phyloP scores from a whole-genome alignment of 805 yeast species.

The Grigorovia transvaalensis region DNA sequence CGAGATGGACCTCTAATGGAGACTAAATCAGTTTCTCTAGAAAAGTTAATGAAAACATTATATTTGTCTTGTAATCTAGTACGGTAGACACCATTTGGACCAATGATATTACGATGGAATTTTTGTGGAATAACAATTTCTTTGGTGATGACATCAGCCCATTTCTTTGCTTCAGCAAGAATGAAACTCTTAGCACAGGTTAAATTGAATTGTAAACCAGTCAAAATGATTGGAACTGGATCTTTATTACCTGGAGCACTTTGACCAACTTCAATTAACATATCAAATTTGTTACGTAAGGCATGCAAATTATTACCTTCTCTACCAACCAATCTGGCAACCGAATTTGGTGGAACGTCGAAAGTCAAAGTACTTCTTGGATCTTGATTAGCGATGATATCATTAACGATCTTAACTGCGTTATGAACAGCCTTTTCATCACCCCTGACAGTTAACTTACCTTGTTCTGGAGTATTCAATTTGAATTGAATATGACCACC shows the following conservation, averaged over 20 bases:
- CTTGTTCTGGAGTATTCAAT: constrained; percentile 37
- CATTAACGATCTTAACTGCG: constrained; percentile 29
- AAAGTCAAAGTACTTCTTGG: constrained; percentile 32
- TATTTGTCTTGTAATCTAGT: constrained; percentile 82
- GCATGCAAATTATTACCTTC: constrained; percentile 67
- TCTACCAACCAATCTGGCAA: constrained; percentile 82
- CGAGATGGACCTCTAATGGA: constrained; percentile 80
- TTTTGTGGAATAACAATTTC: constrained; percentile 62
- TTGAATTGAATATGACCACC: constrained; percentile 36
- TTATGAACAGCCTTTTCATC: constrained; percentile 45
- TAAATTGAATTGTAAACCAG: constrained; percentile 72
- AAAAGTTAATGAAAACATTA: constrained; percentile 71
- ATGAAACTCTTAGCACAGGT: constrained; percentile 59
- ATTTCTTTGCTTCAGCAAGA: constrained; percentile 48
- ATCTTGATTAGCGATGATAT: constrained; percentile 23
- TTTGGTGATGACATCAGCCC: constrained; percentile 71
- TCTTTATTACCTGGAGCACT: constrained; percentile 31
- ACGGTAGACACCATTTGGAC: constrained; percentile 70
- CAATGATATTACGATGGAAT: constrained; percentile 75
- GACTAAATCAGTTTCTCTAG: constrained; percentile 51
- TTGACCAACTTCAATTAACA: constrained; percentile 57
- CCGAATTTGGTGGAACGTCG: constrained; percentile 53
- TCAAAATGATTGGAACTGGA: constrained; percentile 44
- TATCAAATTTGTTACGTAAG: constrained; percentile 63
- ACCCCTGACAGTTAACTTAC: constrained; percentile 62